phyloP scores from a whole-genome alignment of 176 grass and related monocot species.

The Aechmea fasciata region DNA sequence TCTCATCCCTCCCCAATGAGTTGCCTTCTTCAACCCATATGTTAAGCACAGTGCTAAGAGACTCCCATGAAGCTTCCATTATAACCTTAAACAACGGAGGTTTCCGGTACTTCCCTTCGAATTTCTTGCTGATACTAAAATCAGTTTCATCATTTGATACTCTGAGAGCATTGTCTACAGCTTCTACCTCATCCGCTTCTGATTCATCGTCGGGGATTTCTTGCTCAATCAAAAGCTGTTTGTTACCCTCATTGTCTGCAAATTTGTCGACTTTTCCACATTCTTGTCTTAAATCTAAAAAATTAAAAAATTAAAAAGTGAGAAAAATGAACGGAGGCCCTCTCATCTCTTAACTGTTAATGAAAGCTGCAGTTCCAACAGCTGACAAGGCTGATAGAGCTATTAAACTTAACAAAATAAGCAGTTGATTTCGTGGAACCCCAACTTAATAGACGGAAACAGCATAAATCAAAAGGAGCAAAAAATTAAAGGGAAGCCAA shows the following conservation, averaged over 20 bases:
- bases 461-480: too few relatives aligned
- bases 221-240: neutral
- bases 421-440: too few relatives aligned
- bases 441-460: too few relatives aligned
- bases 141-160: neutral
- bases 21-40: conserved; percentile 27
- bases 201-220: neutral
- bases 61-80: conserved; percentile 17
- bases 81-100: conserved; percentile 23
- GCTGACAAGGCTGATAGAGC: too few relatives aligned
- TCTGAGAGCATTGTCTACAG: neutral
- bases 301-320: too few relatives aligned
- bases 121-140: neutral
- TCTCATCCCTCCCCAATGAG: conserved; percentile 17
- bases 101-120: neutral
- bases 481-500: too few relatives aligned
- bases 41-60: conserved; percentile 20
- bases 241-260: neutral
- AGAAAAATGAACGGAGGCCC: too few relatives aligned
- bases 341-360: too few relatives aligned
- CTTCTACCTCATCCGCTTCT: neutral
- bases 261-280: neutral
- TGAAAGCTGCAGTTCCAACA: too few relatives aligned
- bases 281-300: neutral
- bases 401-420: too few relatives aligned